Evolutionary conservation across 2,329 filamentous ascomycete genomes (phyloP).

Genomic region (Fonsecaea pugnacius): DNA sequence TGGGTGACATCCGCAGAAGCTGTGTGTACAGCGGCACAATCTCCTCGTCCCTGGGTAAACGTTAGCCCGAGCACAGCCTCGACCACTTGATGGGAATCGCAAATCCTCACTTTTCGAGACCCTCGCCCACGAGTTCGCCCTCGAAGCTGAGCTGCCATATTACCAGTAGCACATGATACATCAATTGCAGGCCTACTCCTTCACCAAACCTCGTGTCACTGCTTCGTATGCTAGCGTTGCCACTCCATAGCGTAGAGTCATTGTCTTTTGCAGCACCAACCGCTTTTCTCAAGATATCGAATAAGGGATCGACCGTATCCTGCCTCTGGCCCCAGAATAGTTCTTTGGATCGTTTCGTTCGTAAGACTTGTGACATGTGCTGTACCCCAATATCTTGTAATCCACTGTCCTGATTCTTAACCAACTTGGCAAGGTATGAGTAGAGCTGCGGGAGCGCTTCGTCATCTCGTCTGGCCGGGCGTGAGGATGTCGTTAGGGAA

Average conservation of each 20-base stretch:
- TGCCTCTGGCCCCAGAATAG: constrained; percentile 90
- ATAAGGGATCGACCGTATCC: constrained; percentile 79
- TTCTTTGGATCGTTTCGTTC: constrained; percentile 72
- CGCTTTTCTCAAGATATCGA: constrained; percentile 76
- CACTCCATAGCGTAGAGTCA: constrained; percentile 62
- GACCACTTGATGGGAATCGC: background rate
- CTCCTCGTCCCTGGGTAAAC: constrained; percentile 75
- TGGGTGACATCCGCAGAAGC: constrained; percentile 86
- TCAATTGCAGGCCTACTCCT: constrained; percentile 85
- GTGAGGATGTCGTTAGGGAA: constrained; percentile 65
- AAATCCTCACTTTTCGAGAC: constrained; percentile 75
- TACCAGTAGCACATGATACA: constrained; percentile 92
- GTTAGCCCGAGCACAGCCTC: constrained; percentile 30
- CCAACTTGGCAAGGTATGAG: constrained; percentile 80
- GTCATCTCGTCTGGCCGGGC: constrained; percentile 65
- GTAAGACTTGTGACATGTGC: constrained; percentile 82
- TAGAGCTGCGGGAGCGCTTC: constrained; percentile 81
- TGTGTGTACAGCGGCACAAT: constrained; percentile 91
- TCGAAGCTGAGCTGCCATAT: constrained; percentile 98
- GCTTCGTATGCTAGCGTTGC: constrained; percentile 61
- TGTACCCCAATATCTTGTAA: constrained; percentile 95
- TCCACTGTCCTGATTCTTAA: constrained; percentile 83
- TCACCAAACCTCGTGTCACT: constrained; percentile 68
- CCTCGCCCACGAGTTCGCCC: constrained; percentile 69
- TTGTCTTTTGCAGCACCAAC: constrained; percentile 74